Base-by-base conservation (phyloP, 208 protist species). In the Trypanosoma boissoni region DNA sequence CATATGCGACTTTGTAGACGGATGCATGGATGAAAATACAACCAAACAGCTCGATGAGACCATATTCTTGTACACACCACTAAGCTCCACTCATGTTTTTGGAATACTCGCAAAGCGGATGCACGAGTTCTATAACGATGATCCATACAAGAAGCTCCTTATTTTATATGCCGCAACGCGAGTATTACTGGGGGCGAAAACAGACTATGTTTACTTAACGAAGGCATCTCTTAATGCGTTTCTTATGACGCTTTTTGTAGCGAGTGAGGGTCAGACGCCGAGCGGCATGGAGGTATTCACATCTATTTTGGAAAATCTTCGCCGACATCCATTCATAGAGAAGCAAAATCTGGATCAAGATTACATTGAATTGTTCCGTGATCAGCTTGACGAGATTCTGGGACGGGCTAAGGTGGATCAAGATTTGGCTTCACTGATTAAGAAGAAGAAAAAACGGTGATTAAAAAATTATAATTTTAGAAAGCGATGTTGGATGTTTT, bases 31-130 rank as follows among this genome's bases (percentile, higher is more conserved):
- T 64, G 78, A 85, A 42, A 72, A 65, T 20, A 74, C 60, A 23
- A 78, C 51, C 58, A 64, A 76, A 58, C 44, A 64, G 50, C 73
- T 95, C 14, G 72, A 86, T 36, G 62, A 86, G 28, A 70, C 74
- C 18, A 69, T 95, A 28, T 70, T 57, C 41, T 58, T 85, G 10
- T 89, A 89, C 56, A 70, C 68, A 2, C 84, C 82, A n/a, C 65
- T 78, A 12, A 80, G 85, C 44, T 49, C 79, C 7, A 72, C 81
- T 6, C 88, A 95, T 63, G 74, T 82, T 16, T 91, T 95, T 56
- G 81, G 78, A 68, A 76, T 90, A 23, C 60, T 88, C 27, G 80
- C 88, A 20, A 95, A 92, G 72, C 88, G 88, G 31, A 77, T 92
- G 74, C 60, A 73, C 21, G 73, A 76, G 37, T 80, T 76, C 67